Conservation (phyloP, 73 alveolate genomes). For the Paramecium sonneborni region DNA sequence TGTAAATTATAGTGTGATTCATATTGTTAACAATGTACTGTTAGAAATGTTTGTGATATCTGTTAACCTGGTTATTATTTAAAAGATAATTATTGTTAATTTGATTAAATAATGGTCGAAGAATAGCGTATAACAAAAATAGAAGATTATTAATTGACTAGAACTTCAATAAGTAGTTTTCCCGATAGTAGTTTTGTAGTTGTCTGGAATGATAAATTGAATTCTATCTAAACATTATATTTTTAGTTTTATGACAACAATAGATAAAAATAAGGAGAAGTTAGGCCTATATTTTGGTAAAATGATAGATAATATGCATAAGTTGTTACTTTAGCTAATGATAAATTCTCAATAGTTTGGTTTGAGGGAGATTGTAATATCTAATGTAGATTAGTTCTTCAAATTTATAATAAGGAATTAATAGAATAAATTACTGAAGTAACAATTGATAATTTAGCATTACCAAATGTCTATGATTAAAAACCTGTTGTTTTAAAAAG, state of each 20-base stretch:
- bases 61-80: background rate
- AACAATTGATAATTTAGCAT: background rate
- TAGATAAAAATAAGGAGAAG: background rate
- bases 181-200: background rate
- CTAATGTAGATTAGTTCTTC: background rate
- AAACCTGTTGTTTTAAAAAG: background rate
- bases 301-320: slow-evolving; percentile 3
- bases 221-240: background rate
- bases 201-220: background rate
- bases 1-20: background rate
- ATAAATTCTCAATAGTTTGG: background rate
- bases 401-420: background rate
- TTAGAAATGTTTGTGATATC: background rate
- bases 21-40: background rate
- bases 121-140: background rate
- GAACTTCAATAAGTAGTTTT: background rate
- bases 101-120: background rate
- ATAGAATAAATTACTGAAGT: background rate
- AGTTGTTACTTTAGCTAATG: background rate
- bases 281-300: background rate
- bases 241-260: background rate
- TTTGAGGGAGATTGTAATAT: slow-evolving; percentile 8
- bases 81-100: background rate
- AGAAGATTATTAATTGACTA: background rate
- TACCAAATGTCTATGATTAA: background rate